These are phyloP conservation scores for Colletotrichum trifolii DNA, from an alignment of 2,329 filamentous ascomycete species.

Conservation along the genomic window DNA sequence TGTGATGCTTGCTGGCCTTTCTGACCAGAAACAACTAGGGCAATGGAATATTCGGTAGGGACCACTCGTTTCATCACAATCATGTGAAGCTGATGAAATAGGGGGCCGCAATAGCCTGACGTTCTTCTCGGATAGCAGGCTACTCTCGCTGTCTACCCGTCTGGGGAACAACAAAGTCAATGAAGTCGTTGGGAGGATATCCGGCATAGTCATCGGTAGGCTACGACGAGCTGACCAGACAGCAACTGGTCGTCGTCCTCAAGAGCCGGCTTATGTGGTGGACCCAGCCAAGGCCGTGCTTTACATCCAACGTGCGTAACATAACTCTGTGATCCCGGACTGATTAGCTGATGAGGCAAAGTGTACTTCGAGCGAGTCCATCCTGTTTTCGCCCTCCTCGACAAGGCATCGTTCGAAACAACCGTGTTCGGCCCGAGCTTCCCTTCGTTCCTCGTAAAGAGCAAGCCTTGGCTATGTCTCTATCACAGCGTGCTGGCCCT, in stretches of 20 bases:
- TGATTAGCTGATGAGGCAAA: constrained; percentile 21
- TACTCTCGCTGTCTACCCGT: constrained; percentile 43
- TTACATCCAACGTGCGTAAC: neutral
- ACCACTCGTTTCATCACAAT: neutral
- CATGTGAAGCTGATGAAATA: constrained; percentile 26
- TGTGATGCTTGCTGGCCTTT: neutral
- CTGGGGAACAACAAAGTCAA: constrained; percentile 45
- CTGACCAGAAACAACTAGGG: constrained; percentile 36
- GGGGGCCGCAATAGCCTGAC: constrained; percentile 43
- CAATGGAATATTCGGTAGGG: constrained; percentile 43
- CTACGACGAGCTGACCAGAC: constrained; percentile 28
- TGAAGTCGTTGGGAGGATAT: constrained; percentile 43
- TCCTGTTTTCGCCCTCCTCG: constrained; percentile 53
- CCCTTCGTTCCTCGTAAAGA: constrained; percentile 39
- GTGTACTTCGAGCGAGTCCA: constrained; percentile 54
- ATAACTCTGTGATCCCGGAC: too few species aligned
- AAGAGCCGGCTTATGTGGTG: constrained; percentile 3
- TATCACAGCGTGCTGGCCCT: constrained; percentile 53
- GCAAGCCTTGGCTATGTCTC: constrained; percentile 49
- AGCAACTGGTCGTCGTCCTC: constrained; percentile 3
- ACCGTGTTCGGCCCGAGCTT: constrained; percentile 44
- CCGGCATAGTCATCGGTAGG: constrained; percentile 38
- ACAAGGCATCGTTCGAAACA: constrained; percentile 48
- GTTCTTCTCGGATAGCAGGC: constrained; percentile 45
- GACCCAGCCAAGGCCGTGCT: constrained; percentile 4